Evolutionary conservation across 2,329 filamentous ascomycete species (phyloP), one percentile per base, ranked within the genome.

Genomic region (Ceratocystis destructans): DNA sequence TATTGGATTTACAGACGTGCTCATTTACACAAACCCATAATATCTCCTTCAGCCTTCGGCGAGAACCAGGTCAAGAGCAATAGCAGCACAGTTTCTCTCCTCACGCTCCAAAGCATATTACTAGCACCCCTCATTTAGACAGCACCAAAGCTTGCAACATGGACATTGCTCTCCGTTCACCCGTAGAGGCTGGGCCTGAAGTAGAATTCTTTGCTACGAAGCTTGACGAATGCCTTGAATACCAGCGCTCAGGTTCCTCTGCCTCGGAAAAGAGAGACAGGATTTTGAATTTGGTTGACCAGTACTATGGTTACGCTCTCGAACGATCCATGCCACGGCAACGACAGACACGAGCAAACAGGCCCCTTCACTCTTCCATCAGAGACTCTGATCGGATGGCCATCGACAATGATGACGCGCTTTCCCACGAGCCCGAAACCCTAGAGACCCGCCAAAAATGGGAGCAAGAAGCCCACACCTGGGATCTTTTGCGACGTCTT

Each of bases 401-500:
- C 62, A 71, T 81, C 6, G 83, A 86, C 69, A 81, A 82, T 50
- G 78, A 79, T 17, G 28, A 15, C 28, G 72, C 75, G 33, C 71
- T 71, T 69, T 63, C 69, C 68, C 59, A 70, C 70, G 67, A 71
- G 71, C 50, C 69, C 69, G 66, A 70, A 3, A 44, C 41, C 41
- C 68, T 17, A 20, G 71, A 72, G 15, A 71, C 74, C 61, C 72
- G 70, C 62, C 72, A 69, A 82, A 72, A 82, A 66, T 87, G 90
- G 80, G 86, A 95, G 74, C 82, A 88, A 69, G 94, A 99, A 75
- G 84, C 86, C 50, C 90, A 95, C 71, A 94, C 91, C 0, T 99
- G 94, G 94, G 87, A 95, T 72, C 79, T 97, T 33, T 78, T 97
- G 67, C 82, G 85, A 62, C 83, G 89, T 48, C 79, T 96, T 68